Base-by-base conservation (phyloP, 2,329 filamentous ascomycete genomes). In the Ophiostoma montium region DNA sequence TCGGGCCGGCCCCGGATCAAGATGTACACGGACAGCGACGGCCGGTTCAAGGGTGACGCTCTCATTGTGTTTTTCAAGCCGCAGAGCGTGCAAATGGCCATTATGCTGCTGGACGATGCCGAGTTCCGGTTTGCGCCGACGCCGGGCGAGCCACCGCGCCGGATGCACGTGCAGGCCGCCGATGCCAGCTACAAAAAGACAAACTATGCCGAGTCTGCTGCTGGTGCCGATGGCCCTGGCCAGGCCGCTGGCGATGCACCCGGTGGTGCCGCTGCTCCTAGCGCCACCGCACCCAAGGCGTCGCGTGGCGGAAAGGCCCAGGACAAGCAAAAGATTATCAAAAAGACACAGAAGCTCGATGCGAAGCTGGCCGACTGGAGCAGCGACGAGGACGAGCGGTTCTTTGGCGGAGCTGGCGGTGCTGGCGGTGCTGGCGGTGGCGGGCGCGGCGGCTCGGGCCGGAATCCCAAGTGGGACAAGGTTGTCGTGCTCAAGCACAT, bases 341-440 rank as follows among this genome's bases (percentile, higher is more conserved):
- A 81, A 65, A 89, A 89, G 65, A 90, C 86, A 0, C 85, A 95
- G 63, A 92, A 90, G 62, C 72, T 96, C 58, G 86, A 90, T 59
- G 90, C 87, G 45, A 89, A 90, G 66, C 77, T 96, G 32, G 84
- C 88, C 3, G 89, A 96, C 64, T 98, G 92, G 92, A 85, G 87
- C 60, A 90, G 95, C 60, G 89, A 96, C 61, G 83, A 90, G 49
- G 76, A 82, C 23, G 75, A 67, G 46, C 43, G 43, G 30, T 46
- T 53, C 65, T 19, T 23, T 16, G 39, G 43, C 31, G 30, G 13
- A 39, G 23, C n/a, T 32, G 23, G 35, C 19, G 23, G 55, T 57
- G 33, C 21, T 12, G n/a, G 31, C 19, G 23, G 31, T 15, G 27
- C 16, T 33, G 23, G n/a, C 19, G 19, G 16, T 38, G 39, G 39